These are phyloP conservation scores for Cucurbita ficifolia DNA, from an alignment of 306 rosid species.

Conservation along the genomic window DNA sequence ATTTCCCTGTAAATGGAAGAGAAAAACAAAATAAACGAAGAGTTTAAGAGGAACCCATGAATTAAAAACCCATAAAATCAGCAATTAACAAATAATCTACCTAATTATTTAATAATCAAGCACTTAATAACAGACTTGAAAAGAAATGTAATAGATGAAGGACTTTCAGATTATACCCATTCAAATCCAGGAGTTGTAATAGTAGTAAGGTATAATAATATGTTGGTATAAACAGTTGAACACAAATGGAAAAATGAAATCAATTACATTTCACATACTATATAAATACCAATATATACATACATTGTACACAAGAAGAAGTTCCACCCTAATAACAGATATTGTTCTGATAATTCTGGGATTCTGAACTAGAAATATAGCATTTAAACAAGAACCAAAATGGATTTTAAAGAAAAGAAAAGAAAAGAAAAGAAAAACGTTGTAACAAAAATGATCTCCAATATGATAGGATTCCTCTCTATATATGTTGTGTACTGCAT, in stretches of 20 bases:
- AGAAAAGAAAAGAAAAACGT: background rate
- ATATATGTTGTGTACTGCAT: background rate
- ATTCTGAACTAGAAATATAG: background rate
- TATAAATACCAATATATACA: background rate
- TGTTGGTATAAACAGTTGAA: background rate
- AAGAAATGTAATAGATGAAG: background rate
- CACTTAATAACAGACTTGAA: too few species aligned
- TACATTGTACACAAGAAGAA: too few species aligned
- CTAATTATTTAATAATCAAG: too few species aligned
- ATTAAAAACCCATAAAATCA: too few species aligned
- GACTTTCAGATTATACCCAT: background rate
- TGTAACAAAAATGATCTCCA: background rate
- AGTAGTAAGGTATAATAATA: background rate
- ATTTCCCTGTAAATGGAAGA: too few species aligned
- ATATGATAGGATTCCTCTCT: background rate
- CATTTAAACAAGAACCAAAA: constrained; percentile 1
- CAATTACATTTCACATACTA: background rate
- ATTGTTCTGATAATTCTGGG: background rate
- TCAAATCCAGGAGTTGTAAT: too few species aligned
- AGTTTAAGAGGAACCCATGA: too few species aligned
- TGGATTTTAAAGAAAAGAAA: background rate
- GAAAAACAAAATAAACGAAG: too few species aligned
- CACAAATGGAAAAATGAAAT: background rate
- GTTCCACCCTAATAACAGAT: background rate
- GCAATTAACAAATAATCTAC: too few species aligned